Percentiles rank a stretch among this genome's conserved stretches.
Evolutionary conservation across 164 flowering plant species (phyloP).

Genomic region (Stephania cephalantha): DNA sequence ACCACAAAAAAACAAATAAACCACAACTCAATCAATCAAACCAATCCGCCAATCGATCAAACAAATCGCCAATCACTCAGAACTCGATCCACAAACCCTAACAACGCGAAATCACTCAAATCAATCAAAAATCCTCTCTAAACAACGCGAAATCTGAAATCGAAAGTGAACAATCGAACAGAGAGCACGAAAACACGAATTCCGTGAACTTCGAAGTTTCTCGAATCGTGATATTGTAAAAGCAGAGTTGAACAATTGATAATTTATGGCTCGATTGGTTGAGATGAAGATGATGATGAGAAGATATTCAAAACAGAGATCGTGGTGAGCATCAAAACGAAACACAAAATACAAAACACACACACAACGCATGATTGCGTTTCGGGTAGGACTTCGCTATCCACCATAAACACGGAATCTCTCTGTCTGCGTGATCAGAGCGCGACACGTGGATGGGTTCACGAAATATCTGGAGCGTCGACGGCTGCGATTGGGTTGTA

Average conservation of each 20-base stretch:
- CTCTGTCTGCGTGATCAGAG: too few species aligned
- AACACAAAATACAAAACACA: too few species aligned
- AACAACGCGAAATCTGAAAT: neutral
- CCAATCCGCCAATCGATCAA: neutral
- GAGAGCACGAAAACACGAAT: neutral
- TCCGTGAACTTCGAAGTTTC: neutral
- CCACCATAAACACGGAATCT: too few species aligned
- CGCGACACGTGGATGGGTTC: too few species aligned
- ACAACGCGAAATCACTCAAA: neutral
- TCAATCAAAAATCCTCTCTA: neutral
- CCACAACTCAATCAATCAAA: neutral
- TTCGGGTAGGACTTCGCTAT: too few species aligned
- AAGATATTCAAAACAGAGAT: too few species aligned
- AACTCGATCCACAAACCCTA: too few species aligned
- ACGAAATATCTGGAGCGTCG: too few species aligned
- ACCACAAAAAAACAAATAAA: neutral
- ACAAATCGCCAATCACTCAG: neutral
- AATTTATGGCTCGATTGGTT: neutral
- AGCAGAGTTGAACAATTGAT: neutral
- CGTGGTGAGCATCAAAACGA: too few species aligned
- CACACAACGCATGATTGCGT: too few species aligned
- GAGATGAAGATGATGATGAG: too few species aligned
- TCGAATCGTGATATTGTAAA: neutral
- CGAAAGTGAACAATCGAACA: neutral
- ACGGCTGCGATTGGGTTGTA: too few species aligned